Conservation (phyloP, 768 basidiomycete genomes). For the Kwoniella heveanensis region DNA sequence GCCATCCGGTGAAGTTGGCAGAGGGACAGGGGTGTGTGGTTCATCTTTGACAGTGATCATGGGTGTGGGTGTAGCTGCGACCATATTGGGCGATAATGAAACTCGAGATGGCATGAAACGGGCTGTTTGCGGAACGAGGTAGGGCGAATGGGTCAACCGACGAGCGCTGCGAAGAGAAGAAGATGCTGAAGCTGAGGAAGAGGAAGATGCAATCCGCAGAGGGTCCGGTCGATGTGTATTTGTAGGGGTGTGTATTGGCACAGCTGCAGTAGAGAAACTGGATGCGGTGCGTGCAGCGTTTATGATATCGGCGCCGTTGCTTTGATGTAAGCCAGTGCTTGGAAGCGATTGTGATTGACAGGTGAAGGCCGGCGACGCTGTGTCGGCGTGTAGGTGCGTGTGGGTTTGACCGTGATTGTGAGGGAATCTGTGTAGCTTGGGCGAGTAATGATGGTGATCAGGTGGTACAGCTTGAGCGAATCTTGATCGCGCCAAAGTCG, state of each 20-base stretch:
- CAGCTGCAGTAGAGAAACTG: not conserved
- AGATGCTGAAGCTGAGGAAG: slow-evolving; percentile 9
- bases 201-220: slow-evolving; percentile 6
- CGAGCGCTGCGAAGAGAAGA: slow-evolving; percentile 9
- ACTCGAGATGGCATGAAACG: not conserved
- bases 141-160: slow-evolving; percentile 15
- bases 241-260: no score
- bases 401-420: no score
- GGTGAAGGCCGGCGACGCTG: not conserved
- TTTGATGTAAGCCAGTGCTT: not conserved
- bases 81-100: slow-evolving; percentile 15
- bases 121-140: slow-evolving; percentile 14
- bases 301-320: not conserved
- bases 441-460: not conserved
- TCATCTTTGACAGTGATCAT: slow-evolving; percentile 15
- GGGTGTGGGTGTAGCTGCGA: not conserved
- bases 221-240: slow-evolving; percentile 17
- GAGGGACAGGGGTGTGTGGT: slow-evolving; percentile 5
- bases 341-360: no score
- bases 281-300: not conserved
- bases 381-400: not conserved
- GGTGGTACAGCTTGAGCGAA: not conserved
- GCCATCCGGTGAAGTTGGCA: slow-evolving; percentile 1
- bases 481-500: not conserved
- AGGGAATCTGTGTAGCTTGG: not conserved